phyloP scores from a whole-genome alignment of 148 eudicot genomes.

The Rhododendron vialii region DNA sequence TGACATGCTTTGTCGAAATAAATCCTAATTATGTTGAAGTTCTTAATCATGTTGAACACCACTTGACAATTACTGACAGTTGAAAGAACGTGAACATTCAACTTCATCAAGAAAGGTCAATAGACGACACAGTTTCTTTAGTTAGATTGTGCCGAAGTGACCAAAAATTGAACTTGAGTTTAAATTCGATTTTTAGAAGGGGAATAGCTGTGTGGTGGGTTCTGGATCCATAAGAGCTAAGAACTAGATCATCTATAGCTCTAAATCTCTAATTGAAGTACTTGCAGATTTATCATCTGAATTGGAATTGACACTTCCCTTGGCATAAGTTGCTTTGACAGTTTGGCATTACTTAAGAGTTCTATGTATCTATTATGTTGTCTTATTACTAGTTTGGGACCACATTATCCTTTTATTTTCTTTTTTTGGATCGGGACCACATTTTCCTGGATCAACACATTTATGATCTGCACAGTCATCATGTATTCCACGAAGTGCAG shows the following conservation, averaged over 20 bases:
- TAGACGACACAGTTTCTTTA: background rate
- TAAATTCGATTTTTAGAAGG: background rate
- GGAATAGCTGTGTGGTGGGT: background rate
- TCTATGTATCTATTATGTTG: background rate
- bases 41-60: background rate
- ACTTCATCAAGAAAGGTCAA: background rate
- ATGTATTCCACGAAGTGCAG: background rate
- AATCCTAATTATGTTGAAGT: background rate
- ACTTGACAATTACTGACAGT: background rate
- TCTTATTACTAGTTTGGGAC: background rate
- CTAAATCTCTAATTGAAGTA: background rate
- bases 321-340: background rate
- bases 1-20: background rate
- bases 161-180: background rate
- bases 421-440: background rate
- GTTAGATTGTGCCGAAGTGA: background rate
- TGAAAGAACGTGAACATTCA: background rate
- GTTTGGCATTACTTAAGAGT: background rate
- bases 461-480: background rate
- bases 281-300: background rate
- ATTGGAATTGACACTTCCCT: background rate
- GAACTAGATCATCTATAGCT: background rate
- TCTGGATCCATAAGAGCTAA: background rate
- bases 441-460: background rate
- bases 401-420: background rate